These are phyloP conservation scores for Raffaelea albimanens DNA, from an alignment of 2,329 filamentous ascomycete species.

Conservation along the genomic window DNA sequence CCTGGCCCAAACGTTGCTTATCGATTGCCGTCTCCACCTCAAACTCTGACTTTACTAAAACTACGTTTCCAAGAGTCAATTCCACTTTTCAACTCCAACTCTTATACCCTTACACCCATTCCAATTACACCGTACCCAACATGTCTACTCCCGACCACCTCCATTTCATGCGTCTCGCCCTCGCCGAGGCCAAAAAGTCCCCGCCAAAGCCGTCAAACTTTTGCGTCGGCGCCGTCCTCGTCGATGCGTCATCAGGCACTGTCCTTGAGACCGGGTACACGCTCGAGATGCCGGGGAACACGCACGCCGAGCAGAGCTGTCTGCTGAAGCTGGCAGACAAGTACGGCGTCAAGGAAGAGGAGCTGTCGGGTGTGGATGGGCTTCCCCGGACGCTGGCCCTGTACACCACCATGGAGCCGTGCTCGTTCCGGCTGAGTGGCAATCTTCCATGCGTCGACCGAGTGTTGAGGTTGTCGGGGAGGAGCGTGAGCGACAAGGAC, in stretches of 20 bases:
- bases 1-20: too few relatives aligned
- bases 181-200: slow-evolving; percentile 68
- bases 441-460: slow-evolving; percentile 72
- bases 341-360: slow-evolving; percentile 41
- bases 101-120: too few relatives aligned
- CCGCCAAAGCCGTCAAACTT: slow-evolving; percentile 87
- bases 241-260: slow-evolving; percentile 42
- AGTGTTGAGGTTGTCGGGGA: slow-evolving; percentile 54
- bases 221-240: slow-evolving; percentile 84
- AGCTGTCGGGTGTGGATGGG: slow-evolving; percentile 39
- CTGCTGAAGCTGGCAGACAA: slow-evolving; percentile 59
- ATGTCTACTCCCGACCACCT: slow-evolving; percentile 34
- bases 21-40: too few relatives aligned
- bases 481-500: slow-evolving; percentile 34
- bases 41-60: too few relatives aligned
- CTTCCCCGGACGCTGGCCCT: slow-evolving; percentile 41
- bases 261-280: slow-evolving; percentile 80
- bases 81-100: too few relatives aligned
- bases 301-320: slow-evolving; percentile 91
- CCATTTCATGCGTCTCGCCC: slow-evolving; percentile 56
- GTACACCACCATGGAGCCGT: slow-evolving; percentile 92
- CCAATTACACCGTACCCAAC: slow-evolving; percentile 8
- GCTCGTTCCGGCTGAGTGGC: slow-evolving; percentile 62
- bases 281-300: slow-evolving; percentile 83
- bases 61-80: too few relatives aligned